Conservation (phyloP, 352 stramenopile species). For the Plasmopara viticola region DNA sequence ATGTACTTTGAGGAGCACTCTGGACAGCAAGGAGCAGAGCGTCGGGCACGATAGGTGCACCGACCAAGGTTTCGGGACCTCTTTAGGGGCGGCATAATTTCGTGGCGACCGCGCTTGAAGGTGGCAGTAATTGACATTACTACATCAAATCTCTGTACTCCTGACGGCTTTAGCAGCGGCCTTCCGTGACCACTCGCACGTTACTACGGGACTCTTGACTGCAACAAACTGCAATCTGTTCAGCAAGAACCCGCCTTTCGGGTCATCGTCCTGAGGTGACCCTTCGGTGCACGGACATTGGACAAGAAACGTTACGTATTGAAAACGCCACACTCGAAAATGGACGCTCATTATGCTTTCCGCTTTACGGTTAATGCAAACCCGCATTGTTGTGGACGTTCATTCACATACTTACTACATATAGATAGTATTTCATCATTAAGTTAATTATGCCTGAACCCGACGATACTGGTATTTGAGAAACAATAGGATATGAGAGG, state of each 20-base stretch:
- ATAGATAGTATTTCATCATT: too few relatives aligned
- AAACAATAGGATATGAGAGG: neutral
- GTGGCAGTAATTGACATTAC: conserved; percentile 28
- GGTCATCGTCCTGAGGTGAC: neutral
- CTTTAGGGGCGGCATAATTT: conserved; percentile 25
- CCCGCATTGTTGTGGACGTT: too few relatives aligned
- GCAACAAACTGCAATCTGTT: conserved; percentile 8
- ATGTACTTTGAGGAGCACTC: conserved; percentile 23
- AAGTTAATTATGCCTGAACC: too few relatives aligned
- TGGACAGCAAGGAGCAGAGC: conserved; percentile 1
- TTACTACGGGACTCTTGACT: conserved; percentile 9
- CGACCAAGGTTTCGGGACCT: conserved; percentile 6
- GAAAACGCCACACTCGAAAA: neutral
- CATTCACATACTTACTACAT: too few relatives aligned
- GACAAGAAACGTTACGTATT: neutral
- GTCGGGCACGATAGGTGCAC: neutral
- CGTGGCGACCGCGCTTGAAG: conserved; percentile 9
- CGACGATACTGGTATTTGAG: neutral
- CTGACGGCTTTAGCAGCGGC: conserved; percentile 13
- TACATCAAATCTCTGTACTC: conserved; percentile 21
- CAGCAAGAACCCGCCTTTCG: conserved; percentile 15
- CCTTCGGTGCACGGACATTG: neutral
- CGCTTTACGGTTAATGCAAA: too few relatives aligned
- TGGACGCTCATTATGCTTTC: too few relatives aligned
- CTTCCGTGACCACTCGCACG: neutral